Base-by-base conservation (phyloP, 192 early-diverging fungal species). In the Podila verticillata region DNA sequence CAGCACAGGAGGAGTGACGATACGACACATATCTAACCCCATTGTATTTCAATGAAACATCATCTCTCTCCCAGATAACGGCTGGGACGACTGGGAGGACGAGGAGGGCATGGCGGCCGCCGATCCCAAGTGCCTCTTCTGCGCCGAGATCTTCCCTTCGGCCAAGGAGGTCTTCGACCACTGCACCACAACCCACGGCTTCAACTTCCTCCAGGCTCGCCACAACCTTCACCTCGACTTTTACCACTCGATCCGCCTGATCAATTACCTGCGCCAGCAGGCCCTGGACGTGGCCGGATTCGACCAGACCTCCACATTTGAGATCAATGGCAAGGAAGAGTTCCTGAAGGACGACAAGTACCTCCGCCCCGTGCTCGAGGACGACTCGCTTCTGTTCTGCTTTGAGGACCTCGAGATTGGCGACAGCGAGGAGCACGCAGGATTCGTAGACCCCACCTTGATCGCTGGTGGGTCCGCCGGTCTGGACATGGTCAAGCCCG, bases 221-320 rank as follows among this genome's bases (percentile, higher is more conserved):
- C 63, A 70, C 34, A 48, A 72, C 9, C 60, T 86, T 4, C 83
- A 81, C 22, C 88, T 98, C 19, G 95, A 96, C 67, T 97, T 97
- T 77, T 98, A 98, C 86, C 91, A 91, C 51, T 91, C 92, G 48
- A 93, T 95, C 64, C 81, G 87, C 15, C 66, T 94, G 68, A 91
- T 95, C 78, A 95, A 95, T 73, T 92, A 89, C 69, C 84, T 93
- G 54, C 85, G 93, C 17, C 48, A 78, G 9, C 73, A 83, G n/a
- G 75, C 77, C n/a, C 12, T 44, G 32, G 60, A 64, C 22, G 30
- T 66, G 8, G 47, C 31, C 35, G 65, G 26, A 0, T 10, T 51
- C 9, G 68, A 72, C 48, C 59, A 74, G 63, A 77, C 80, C 3
- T 20, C 48, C 22, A 26, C 24, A 2, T 75, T 71, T 48, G 17